These are phyloP conservation scores for Phytomonas francai DNA, from an alignment of 208 protist species.

Conservation along the genomic window DNA sequence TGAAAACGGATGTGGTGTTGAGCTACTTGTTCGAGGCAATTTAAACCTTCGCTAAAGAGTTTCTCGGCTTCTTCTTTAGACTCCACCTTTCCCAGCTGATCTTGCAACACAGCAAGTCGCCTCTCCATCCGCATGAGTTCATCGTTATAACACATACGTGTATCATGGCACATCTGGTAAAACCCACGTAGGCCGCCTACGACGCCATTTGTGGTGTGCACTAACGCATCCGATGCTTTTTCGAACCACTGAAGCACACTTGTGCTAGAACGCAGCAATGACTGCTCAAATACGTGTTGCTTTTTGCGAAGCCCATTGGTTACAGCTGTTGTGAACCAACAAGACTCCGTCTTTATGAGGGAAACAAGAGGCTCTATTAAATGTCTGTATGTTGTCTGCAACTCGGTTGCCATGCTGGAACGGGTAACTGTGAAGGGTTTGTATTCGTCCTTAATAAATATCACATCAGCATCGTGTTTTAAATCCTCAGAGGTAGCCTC, in stretches of 20 bases:
- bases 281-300: constrained; percentile 34
- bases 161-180: constrained; percentile 45
- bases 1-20: constrained; percentile 47
- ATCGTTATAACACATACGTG: constrained; percentile 63
- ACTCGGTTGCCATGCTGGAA: constrained; percentile 3
- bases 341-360: constrained; percentile 29
- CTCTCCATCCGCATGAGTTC: constrained; percentile 35
- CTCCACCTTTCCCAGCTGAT: constrained; percentile 35
- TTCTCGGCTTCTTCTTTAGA: constrained; percentile 39
- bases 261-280: constrained; percentile 22
- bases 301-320: constrained; percentile 25
- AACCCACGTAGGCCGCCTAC: constrained; percentile 42
- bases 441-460: background rate
- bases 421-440: background rate
- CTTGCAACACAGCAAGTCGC: constrained; percentile 26
- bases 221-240: constrained; percentile 44
- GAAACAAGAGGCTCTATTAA: background rate
- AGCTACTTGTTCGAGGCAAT: constrained; percentile 49
- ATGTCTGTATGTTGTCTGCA: background rate
- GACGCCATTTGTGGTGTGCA: constrained; percentile 18
- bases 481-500: constrained; percentile 9
- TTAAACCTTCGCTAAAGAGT: constrained; percentile 50
- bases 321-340: constrained; percentile 56
- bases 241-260: constrained; percentile 61
- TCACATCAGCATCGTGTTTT: background rate